Evolutionary conservation across 306 rosid genomes (phyloP).

Genomic region (Citrullus colocynthis): DNA sequence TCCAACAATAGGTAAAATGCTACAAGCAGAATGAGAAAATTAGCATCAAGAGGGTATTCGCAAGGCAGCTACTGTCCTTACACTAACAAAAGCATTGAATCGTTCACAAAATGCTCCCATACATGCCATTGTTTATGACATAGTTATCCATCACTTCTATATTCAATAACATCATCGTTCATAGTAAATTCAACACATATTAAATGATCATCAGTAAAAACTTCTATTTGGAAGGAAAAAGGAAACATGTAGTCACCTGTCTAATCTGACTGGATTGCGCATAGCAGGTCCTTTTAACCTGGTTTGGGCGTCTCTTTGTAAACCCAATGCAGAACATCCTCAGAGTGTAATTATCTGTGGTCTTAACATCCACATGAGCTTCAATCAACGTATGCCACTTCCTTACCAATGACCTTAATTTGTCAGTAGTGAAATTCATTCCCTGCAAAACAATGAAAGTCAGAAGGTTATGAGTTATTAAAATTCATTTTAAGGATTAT

Average conservation of each 20-base stretch:
- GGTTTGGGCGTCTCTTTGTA: slow-evolving; percentile 69
- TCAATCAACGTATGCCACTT: slow-evolving; percentile 89
- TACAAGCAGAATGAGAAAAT: background rate
- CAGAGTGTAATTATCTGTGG: slow-evolving; percentile 63
- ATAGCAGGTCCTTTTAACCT: slow-evolving; percentile 88
- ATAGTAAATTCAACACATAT: background rate
- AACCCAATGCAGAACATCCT: slow-evolving; percentile 96
- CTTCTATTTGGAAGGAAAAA: background rate
- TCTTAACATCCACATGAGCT: slow-evolving; percentile 91
- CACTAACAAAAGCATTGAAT: background rate
- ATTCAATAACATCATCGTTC: background rate
- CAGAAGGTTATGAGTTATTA: too few species aligned
- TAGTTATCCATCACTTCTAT: background rate
- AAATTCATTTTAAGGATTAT: too few species aligned
- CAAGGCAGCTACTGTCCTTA: background rate
- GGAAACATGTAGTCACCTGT: slow-evolving; percentile 38
- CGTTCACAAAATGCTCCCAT: background rate
- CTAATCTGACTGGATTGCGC: slow-evolving; percentile 88
- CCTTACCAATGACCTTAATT: slow-evolving; percentile 74
- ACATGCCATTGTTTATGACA: background rate
- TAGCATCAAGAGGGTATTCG: too few species aligned
- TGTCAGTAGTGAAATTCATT: slow-evolving; percentile 82
- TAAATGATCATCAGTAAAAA: background rate
- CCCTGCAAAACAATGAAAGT: slow-evolving; percentile 27
- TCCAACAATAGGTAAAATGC: background rate